Percentiles rank a stretch among this genome's conserved stretches.
Conservation (phyloP, 2,329 filamentous ascomycete species). For the Talaromyces sp. region DNA sequence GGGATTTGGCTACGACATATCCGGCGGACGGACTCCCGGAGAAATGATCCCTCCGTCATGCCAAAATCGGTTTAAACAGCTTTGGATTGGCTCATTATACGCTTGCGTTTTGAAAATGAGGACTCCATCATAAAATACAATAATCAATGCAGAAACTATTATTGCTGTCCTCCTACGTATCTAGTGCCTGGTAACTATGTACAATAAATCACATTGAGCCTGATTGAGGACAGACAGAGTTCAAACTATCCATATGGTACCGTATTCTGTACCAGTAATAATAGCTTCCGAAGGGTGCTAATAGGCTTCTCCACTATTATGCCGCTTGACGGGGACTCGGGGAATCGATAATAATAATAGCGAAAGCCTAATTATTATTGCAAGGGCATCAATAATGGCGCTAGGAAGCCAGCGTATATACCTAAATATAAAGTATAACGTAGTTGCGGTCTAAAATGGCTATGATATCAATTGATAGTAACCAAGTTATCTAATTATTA, state of each 20-base stretch:
- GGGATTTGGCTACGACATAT: background rate
- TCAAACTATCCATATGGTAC: background rate
- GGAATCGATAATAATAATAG: background rate
- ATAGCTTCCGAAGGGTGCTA: background rate
- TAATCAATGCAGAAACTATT: too few relatives aligned
- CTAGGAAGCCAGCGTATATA: background rate
- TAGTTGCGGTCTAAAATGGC: background rate
- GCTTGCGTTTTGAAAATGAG: background rate
- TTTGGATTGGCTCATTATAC: background rate
- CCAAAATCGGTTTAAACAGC: background rate
- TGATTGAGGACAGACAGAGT: background rate
- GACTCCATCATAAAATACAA: too few relatives aligned
- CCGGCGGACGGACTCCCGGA: background rate
- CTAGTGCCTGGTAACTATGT: too few relatives aligned
- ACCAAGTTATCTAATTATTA: too few relatives aligned
- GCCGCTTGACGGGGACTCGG: too few relatives aligned
- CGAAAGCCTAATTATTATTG: background rate
- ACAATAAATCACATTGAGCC: too few relatives aligned
- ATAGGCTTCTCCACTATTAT: too few relatives aligned
- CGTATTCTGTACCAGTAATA: background rate
- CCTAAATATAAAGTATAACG: background rate
- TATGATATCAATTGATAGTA: background rate
- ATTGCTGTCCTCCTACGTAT: too few relatives aligned
- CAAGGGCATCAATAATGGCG: background rate
- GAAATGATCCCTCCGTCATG: background rate